A percentile compares a stretch with the other conserved stretches of the same genome.
Evolutionary conservation across 495 filamentous ascomycete species (phyloP).

Genomic region (Aspergillus wentii): DNA sequence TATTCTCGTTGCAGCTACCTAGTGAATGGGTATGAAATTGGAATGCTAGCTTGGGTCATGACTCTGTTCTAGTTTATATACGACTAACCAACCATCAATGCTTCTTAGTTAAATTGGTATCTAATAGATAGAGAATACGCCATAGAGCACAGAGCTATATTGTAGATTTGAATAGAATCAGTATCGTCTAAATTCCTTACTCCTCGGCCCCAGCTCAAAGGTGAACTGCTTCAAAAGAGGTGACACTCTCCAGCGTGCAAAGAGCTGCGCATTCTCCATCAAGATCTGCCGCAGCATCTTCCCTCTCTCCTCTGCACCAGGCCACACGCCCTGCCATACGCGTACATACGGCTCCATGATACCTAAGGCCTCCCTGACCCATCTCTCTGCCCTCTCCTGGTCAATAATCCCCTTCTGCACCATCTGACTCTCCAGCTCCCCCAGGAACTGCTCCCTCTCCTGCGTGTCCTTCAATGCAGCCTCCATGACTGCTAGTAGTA

Average conservation of each 20-base stretch:
- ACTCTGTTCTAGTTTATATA: too few species aligned
- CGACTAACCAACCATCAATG: too few species aligned
- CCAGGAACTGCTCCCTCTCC: constrained; percentile 14
- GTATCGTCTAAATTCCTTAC: too few species aligned
- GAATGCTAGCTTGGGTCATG: too few species aligned
- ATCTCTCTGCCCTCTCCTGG: constrained; percentile 15
- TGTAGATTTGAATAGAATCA: too few species aligned
- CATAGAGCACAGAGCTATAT: too few species aligned
- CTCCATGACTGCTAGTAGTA: constrained; percentile 19
- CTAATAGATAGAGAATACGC: too few species aligned
- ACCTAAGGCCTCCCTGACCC: constrained; percentile 18
- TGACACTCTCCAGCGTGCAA: constrained; percentile 18
- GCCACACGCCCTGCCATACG: constrained; percentile 20
- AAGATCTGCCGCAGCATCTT: constrained; percentile 19
- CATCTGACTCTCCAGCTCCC: constrained; percentile 18
- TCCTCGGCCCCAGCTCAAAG: constrained; percentile 18
- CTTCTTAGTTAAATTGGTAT: too few species aligned
- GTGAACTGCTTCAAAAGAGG: constrained; percentile 17
- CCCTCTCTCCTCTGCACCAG: constrained; percentile 16
- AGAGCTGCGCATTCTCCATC: constrained; percentile 22
- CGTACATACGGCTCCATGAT: constrained; percentile 20
- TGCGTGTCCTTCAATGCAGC: constrained; percentile 13
- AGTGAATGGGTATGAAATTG: too few species aligned
- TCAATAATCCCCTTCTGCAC: constrained; percentile 16
- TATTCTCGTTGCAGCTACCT: too few species aligned